Evolutionary conservation across 495 filamentous ascomycete species (phyloP), one percentile per base, ranked within the genome.

Genomic region (Xylaria castorea): DNA sequence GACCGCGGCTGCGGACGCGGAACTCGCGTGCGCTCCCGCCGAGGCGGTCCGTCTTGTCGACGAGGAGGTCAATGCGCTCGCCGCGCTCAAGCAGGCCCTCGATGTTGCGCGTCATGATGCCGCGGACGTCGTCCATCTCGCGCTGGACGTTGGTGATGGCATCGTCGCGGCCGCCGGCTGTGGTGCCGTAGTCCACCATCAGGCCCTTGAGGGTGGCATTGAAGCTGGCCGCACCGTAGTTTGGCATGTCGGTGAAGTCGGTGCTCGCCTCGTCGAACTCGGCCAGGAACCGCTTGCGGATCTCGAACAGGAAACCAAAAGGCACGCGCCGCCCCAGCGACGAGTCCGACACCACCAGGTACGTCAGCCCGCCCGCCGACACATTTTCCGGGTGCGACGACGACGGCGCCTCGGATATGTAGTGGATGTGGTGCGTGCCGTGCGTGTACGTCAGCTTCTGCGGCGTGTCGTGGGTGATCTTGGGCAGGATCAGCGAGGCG

Each of bases 71-170:
- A 75, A 99, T 97, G 75, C 95, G 87, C 87, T 98, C 96, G 22
- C 96, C 96, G 3, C 96, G 85, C 88, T 99, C 96, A 61, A 99
- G 81, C 76, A 99, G 89, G 68, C 94, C 87, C 88, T 99, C 96
- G 75, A 99, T 99, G 82, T 98, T 99, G 85, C 97, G 90, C 67
- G 95, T 97, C 96, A 99, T 99, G 79, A 99, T 97, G 40, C 94
- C 94, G 58, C 92, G 85, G 53, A 97, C 96, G 73, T 92, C 93
- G 69, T 97, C 94, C 75, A 99, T 98, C 84, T 98, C 97, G 36
- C 87, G 85, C 79, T 92, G 91, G 40, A 91, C 95, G 67, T 92
- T 94, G 48, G 87, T 84, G 25, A 99, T 90, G 67, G 96, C 94
- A 83, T 98, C 97, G 53, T 94, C 86, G 75, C 92, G 88, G 36